Conservation (phyloP, 768 basidiomycete species). For the Hygrocybe coccinea region DNA sequence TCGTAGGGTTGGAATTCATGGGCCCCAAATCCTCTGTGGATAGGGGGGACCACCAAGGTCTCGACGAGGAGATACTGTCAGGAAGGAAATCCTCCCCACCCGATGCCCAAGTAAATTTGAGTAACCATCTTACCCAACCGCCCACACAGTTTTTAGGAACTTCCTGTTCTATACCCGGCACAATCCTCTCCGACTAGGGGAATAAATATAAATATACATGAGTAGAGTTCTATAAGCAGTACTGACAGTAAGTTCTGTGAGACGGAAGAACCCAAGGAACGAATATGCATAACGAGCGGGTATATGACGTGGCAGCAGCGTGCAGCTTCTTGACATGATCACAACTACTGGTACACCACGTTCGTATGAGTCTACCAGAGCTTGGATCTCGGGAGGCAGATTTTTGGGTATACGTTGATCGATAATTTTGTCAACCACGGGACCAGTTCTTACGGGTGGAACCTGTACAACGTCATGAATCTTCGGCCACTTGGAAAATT, state of each 20-base stretch:
- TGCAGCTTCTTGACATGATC: neutral
- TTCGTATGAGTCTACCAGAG: slow-evolving; percentile 1
- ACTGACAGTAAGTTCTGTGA: neutral
- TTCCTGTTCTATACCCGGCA: neutral
- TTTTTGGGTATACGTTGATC: neutral
- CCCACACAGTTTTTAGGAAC: neutral
- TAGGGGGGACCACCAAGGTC: no score
- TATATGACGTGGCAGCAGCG: neutral
- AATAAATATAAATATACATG: neutral
- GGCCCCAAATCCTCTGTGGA: no score
- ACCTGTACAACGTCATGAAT: neutral
- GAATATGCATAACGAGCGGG: neutral
- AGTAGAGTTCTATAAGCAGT: neutral
- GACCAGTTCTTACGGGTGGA: neutral
- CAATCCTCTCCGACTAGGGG: neutral
- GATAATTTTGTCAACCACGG: neutral
- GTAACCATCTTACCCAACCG: neutral
- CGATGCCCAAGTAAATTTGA: neutral
- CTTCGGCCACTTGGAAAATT: neutral
- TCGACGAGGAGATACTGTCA: neutral
- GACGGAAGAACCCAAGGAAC: slow-evolving; percentile 2
- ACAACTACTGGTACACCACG: neutral
- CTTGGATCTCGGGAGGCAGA: slow-evolving; percentile 1
- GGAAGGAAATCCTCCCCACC: slow-evolving; percentile 8
- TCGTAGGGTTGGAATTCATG: no score